A percentile compares a stretch with the other conserved stretches of the same genome.
Evolutionary conservation across 208 protist species (phyloP).

Genomic region (Acanthamoeba castellanii): DNA sequence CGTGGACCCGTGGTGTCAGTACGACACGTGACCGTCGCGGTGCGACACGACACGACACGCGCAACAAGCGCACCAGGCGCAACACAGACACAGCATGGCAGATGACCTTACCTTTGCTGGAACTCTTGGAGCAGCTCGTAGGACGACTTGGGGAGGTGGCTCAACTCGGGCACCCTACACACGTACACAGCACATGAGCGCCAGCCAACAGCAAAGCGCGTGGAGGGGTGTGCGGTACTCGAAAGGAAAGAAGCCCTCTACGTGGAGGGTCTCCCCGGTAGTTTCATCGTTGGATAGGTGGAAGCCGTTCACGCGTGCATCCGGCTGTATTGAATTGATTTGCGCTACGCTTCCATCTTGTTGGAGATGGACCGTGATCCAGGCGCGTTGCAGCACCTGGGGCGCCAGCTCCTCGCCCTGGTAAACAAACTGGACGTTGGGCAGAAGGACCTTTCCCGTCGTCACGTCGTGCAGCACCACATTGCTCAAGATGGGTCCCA

Average conservation of each 20-base stretch:
- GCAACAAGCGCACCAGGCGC: neutral
- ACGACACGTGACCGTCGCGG: neutral
- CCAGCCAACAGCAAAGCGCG: neutral
- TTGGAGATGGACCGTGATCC: neutral
- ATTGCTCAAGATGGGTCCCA: neutral
- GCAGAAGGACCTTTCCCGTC: neutral
- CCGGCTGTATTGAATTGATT: neutral
- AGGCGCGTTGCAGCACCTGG: conserved; percentile 41
- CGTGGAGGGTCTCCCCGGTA: conserved; percentile 13
- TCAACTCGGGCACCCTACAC: neutral
- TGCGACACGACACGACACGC: neutral
- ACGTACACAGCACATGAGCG: neutral
- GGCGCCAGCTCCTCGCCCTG: conserved; percentile 28
- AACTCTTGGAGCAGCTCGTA: conserved; percentile 39
- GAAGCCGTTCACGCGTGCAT: neutral
- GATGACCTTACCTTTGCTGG: neutral
- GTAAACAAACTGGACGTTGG: conserved; percentile 37
- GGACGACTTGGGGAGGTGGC: neutral
- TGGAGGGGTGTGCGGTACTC: neutral
- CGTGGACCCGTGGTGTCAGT: neutral
- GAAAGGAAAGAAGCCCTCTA: conserved; percentile 47
- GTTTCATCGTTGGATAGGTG: neutral
- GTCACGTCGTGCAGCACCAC: conserved; percentile 41
- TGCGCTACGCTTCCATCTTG: neutral
- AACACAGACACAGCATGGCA: too few species aligned